Conservation (phyloP, 83 land plant genomes). For the Thuja plicata region DNA sequence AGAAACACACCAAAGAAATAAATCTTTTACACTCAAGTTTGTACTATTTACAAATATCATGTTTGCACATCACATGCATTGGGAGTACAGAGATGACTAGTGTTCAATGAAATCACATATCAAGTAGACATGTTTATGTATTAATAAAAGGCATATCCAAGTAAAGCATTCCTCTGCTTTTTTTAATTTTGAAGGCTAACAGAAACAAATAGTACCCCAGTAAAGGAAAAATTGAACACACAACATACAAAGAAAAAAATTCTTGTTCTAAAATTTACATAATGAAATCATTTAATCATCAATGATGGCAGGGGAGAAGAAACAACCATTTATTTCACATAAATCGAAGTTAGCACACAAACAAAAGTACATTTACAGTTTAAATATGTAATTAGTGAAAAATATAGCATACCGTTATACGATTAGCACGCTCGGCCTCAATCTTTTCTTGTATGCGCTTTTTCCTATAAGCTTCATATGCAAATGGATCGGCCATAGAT, state of each 20-base stretch:
- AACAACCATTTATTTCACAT: background rate
- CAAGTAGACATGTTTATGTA: background rate
- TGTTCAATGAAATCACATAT: background rate
- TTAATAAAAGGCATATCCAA: background rate
- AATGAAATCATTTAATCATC: background rate
- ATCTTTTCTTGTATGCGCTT: constrained; percentile 76
- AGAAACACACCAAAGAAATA: too few relatives aligned
- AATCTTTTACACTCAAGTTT: too few relatives aligned
- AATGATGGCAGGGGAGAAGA: background rate
- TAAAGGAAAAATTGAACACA: background rate
- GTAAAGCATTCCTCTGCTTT: background rate
- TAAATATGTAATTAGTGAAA: background rate
- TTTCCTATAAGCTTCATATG: constrained; percentile 80
- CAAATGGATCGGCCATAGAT: constrained; percentile 80
- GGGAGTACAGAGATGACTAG: background rate
- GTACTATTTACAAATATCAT: background rate
- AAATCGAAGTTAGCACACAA: background rate
- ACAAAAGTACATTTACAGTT: background rate
- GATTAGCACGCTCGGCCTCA: constrained; percentile 72
- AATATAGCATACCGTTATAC: constrained; percentile 68
- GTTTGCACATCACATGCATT: background rate
- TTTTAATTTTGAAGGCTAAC: background rate
- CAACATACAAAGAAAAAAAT: background rate
- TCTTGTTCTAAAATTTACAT: background rate
- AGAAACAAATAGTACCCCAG: background rate